Percentiles rank a stretch among this genome's conserved stretches.
phyloP scores from a whole-genome alignment of 2,329 filamentous ascomycete genomes.

The Fusarium clavum region DNA sequence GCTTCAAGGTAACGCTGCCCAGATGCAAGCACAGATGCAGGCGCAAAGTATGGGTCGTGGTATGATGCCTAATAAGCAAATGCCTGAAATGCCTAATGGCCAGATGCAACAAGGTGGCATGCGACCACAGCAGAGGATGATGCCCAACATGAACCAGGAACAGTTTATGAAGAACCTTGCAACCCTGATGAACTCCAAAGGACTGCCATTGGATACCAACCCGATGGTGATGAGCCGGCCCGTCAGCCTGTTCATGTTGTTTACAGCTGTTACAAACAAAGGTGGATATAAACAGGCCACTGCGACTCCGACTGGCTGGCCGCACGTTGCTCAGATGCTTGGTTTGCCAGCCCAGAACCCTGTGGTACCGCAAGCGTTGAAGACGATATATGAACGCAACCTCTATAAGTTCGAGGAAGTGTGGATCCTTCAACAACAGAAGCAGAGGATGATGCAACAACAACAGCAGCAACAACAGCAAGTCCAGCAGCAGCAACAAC shows the following conservation, averaged over 20 bases:
- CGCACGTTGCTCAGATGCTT: constrained; percentile 73
- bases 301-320: constrained; percentile 78
- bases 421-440: constrained; percentile 68
- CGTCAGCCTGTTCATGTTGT: constrained; percentile 81
- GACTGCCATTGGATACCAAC: constrained; percentile 78
- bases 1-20: constrained; percentile 68
- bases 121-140: constrained; percentile 62
- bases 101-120: constrained; percentile 64
- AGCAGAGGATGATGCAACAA: constrained; percentile 65
- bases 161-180: constrained; percentile 81
- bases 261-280: constrained; percentile 77
- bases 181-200: constrained; percentile 80
- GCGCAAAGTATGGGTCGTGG: constrained; percentile 57
- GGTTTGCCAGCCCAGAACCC: constrained; percentile 73
- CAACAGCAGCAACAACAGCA: constrained; percentile 55
- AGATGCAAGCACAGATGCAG: constrained; percentile 66
- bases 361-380: constrained; percentile 75
- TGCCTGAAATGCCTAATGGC: constrained; percentile 64
- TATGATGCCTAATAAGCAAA: constrained; percentile 66
- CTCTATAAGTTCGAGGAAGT: constrained; percentile 81
- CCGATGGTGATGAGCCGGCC: constrained; percentile 79
- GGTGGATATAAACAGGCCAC: constrained; percentile 83
- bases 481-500: constrained; percentile 53
- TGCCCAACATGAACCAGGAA: constrained; percentile 67
- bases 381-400: constrained; percentile 79